These are phyloP conservation scores for Candida ulmi DNA, from an alignment of 805 yeast genomes.

Conservation along the genomic window DNA sequence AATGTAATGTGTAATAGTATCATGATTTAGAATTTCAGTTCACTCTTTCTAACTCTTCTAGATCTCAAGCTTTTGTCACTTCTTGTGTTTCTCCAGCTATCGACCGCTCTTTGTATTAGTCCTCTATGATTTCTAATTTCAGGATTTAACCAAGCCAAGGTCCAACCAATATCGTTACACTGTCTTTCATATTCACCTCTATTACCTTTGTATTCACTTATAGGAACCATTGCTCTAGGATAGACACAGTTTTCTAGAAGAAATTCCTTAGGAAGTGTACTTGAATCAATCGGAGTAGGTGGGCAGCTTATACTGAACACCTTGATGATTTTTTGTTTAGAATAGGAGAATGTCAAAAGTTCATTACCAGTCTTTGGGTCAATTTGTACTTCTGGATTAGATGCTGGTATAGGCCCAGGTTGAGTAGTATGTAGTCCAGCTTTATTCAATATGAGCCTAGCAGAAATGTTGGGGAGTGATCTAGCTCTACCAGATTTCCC, in stretches of 20 bases:
- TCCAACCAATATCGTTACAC: slow-evolving; percentile 46
- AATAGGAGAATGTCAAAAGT: slow-evolving; percentile 25
- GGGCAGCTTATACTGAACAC: slow-evolving; percentile 22
- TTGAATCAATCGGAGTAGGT: slow-evolving; percentile 3
- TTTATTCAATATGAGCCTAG: slow-evolving; percentile 1
- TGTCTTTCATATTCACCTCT: slow-evolving; percentile 40
- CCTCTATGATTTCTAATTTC: slow-evolving; percentile 39
- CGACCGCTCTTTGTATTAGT: slow-evolving; percentile 46
- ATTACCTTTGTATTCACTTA: slow-evolving; percentile 37
- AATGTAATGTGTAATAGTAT: too few relatives aligned
- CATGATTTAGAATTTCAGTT: neutral
- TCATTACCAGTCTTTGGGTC: slow-evolving; percentile 26
- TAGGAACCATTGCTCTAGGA: slow-evolving; percentile 40
- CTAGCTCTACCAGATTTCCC: slow-evolving; percentile 3
- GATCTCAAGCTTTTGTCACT: slow-evolving; percentile 32
- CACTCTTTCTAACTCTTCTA: slow-evolving; percentile 33
- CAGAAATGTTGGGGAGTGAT: slow-evolving; percentile 9
- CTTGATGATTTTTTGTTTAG: slow-evolving; percentile 25
- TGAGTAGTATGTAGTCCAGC: slow-evolving; percentile 19
- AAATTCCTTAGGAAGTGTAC: slow-evolving; percentile 27
- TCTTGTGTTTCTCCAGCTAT: slow-evolving; percentile 44
- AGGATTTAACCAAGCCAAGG: slow-evolving; percentile 37
- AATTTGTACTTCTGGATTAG: slow-evolving; percentile 18
- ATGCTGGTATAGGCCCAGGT: slow-evolving; percentile 31
- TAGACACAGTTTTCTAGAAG: slow-evolving; percentile 38